Percentiles rank a stretch among this genome's conserved stretches.
Conservation (phyloP, 768 basidiomycete genomes). For the Amanita exitialis region DNA sequence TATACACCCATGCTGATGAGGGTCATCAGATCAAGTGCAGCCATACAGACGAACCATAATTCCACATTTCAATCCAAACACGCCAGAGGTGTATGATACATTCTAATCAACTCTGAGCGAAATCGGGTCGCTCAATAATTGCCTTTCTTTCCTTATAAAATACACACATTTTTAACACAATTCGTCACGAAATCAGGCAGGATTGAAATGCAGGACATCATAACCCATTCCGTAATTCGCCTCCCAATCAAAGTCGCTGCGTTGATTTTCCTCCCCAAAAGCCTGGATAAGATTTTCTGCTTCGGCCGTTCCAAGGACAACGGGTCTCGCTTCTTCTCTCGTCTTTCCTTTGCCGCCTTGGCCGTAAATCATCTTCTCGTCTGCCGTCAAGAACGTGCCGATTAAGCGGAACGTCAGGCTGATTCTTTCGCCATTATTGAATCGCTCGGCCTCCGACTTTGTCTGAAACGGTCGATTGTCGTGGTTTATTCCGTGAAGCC, state of each 20-base stretch:
- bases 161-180: constrained; percentile 18
- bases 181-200: neutral
- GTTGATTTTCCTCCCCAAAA: constrained; percentile 70
- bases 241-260: constrained; percentile 64
- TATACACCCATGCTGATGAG: too few relatives aligned
- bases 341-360: constrained; percentile 65
- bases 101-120: too few relatives aligned
- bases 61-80: too few relatives aligned
- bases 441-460: constrained; percentile 48
- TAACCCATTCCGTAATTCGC: constrained; percentile 53
- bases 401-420: constrained; percentile 75
- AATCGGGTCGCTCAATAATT: too few relatives aligned
- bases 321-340: constrained; percentile 38
- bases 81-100: too few relatives aligned
- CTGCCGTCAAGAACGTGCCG: constrained; percentile 57
- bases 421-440: constrained; percentile 54
- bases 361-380: constrained; percentile 49
- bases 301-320: constrained; percentile 42
- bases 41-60: too few relatives aligned
- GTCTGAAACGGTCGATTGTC: constrained; percentile 53
- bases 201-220: constrained; percentile 52
- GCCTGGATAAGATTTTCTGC: constrained; percentile 41
- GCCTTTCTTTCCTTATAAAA: too few relatives aligned
- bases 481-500: constrained; percentile 69
- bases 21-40: too few relatives aligned